A percentile compares a stretch with the other conserved stretches of the same genome.
These are phyloP conservation scores for Pseudonitzschia multiseries DNA, from an alignment of 108 stramenopile genomes.

Conservation along the genomic window DNA sequence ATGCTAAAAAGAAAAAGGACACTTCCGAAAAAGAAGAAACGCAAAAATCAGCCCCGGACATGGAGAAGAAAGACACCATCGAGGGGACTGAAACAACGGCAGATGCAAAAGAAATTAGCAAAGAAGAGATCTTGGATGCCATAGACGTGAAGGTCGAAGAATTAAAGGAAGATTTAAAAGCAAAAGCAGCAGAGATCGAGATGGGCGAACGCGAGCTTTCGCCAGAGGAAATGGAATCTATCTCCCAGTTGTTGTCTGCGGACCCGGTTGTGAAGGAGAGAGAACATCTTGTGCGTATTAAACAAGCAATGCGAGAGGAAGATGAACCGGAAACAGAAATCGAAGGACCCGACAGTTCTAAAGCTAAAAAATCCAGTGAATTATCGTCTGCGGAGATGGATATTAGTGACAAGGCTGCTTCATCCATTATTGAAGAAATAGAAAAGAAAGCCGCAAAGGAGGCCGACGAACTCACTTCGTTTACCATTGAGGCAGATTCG, in stretches of 20 bases:
- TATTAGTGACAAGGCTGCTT: slow-evolving; percentile 38
- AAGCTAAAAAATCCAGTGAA: not conserved
- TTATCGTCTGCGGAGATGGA: slow-evolving; percentile 20
- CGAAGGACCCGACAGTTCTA: slow-evolving; percentile 11
- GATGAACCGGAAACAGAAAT: slow-evolving; percentile 30
- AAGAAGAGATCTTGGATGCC: slow-evolving; percentile 18
- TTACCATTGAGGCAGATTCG: slow-evolving; percentile 40
- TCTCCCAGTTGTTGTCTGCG: slow-evolving; percentile 70
- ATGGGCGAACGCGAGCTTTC: slow-evolving; percentile 50
- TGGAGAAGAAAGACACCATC: slow-evolving; percentile 15
- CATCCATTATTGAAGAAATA: slow-evolving; percentile 40
- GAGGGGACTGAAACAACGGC: not conserved
- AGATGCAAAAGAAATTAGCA: slow-evolving; percentile 1
- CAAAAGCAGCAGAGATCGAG: slow-evolving; percentile 23
- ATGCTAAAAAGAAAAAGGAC: slow-evolving; percentile 56
- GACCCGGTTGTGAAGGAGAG: slow-evolving; percentile 81
- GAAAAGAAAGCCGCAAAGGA: slow-evolving; percentile 47
- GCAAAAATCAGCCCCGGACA: slow-evolving; percentile 26
- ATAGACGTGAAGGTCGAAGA: slow-evolving; percentile 6
- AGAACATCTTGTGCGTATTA: slow-evolving; percentile 68
- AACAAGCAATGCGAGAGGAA: slow-evolving; percentile 58
- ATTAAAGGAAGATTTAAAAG: slow-evolving; percentile 21
- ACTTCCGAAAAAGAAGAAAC: slow-evolving; percentile 37
- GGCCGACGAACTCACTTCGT: slow-evolving; percentile 44
- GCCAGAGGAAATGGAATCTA: slow-evolving; percentile 80